Percentiles rank a stretch among this genome's conserved stretches.
These are phyloP conservation scores for Termitomyces titanicus DNA, from an alignment of 768 basidiomycete species.

Conservation along the genomic window DNA sequence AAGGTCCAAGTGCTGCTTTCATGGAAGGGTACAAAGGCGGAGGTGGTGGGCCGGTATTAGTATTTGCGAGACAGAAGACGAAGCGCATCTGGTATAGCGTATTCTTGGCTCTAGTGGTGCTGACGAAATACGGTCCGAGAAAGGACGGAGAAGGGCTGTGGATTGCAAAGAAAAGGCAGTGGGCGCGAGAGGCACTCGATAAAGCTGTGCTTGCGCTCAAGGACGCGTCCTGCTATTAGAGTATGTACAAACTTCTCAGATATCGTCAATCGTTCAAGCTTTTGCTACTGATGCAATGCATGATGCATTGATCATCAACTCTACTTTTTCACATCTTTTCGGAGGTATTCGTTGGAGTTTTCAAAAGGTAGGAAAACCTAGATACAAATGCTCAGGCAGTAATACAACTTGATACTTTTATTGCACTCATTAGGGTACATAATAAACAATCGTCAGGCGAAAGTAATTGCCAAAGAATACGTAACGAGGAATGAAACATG, in stretches of 20 bases:
- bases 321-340: too few species aligned
- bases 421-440: background rate
- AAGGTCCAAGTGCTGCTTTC: conserved; percentile 45
- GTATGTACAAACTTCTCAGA: background rate
- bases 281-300: background rate
- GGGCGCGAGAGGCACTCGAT: conserved; percentile 40
- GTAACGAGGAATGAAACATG: background rate
- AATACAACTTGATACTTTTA: background rate
- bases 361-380: too few species aligned
- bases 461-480: background rate
- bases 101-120: conserved; percentile 55
- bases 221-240: conserved; percentile 42
- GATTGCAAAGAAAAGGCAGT: conserved; percentile 24
- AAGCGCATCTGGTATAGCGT: conserved; percentile 77
- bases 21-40: conserved; percentile 55
- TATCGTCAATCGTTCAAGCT: too few species aligned
- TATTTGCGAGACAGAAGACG: conserved; percentile 66
- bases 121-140: conserved; percentile 32
- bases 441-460: background rate
- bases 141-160: conserved; percentile 10
- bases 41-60: conserved; percentile 46
- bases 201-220: conserved; percentile 39
- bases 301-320: too few species aligned
- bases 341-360: too few species aligned
- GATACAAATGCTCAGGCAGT: too few species aligned